phyloP scores from a whole-genome alignment of 1,139 yeast genomes.

The Hyphopichia buzzinii region DNA sequence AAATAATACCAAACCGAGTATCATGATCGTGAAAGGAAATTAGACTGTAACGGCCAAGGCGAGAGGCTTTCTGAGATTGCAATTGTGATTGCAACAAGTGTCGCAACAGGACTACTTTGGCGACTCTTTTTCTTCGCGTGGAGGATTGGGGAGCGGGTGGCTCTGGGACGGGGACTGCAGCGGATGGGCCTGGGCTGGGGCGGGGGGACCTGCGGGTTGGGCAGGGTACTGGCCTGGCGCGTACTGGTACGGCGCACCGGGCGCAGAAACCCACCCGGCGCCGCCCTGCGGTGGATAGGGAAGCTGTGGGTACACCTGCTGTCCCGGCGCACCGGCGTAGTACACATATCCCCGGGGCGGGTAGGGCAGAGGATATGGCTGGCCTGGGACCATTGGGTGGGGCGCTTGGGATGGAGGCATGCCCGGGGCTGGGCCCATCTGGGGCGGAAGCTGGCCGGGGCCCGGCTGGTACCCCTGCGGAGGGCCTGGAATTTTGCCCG shows the following conservation, averaged over 20 bases:
- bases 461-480: background rate
- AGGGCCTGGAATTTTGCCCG: background rate
- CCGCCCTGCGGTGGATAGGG: background rate
- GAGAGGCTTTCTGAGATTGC: no score
- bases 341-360: conserved; percentile 1
- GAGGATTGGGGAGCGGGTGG: background rate
- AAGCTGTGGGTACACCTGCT: background rate
- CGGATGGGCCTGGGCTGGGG: background rate
- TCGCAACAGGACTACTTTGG: conserved; percentile 6
- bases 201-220: background rate
- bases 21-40: background rate
- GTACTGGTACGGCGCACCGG: background rate
- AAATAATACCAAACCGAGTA: background rate
- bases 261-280: background rate
- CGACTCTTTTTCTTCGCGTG: background rate
- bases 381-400: conserved; percentile 2
- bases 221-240: background rate
- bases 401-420: conserved; percentile 1
- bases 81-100: no score
- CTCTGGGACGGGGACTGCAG: background rate
- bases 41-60: background rate
- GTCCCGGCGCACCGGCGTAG: background rate
- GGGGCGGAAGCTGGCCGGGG: background rate
- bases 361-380: conserved; percentile 1
- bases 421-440: conserved; percentile 1